Evolutionary conservation across 805 yeast species (phyloP).

Genomic region (Zygosaccharomyces rouxii): DNA sequence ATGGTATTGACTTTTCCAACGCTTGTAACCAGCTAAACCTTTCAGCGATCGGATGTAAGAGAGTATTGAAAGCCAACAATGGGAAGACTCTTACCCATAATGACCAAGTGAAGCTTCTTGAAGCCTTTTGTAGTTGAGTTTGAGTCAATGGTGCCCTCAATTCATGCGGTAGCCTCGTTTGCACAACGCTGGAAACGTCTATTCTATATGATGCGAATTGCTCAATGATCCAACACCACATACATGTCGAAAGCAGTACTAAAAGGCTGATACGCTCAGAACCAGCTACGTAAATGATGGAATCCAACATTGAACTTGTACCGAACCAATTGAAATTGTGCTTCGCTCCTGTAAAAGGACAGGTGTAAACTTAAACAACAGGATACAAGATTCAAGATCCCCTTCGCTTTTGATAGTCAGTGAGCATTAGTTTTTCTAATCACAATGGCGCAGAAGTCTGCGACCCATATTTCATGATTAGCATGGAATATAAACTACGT

Average conservation of each 20-base stretch:
- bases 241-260: conserved; percentile 45
- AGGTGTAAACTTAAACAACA: too few relatives aligned
- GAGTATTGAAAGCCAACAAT: conserved; percentile 13
- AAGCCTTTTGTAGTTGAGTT: conserved; percentile 38
- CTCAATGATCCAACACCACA: conserved; percentile 49
- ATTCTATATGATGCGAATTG: conserved; percentile 39
- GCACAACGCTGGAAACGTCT: conserved; percentile 37
- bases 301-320: neutral
- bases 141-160: conserved; percentile 29
- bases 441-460: conserved; percentile 2
- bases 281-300: conserved; percentile 3
- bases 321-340: too few relatives aligned
- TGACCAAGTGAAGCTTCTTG: conserved; percentile 23
- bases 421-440: neutral
- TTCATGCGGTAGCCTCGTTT: conserved; percentile 22
- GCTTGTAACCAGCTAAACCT: conserved; percentile 3
- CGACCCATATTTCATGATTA: conserved; percentile 31
- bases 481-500: conserved; percentile 30
- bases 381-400: neutral
- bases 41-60: conserved; percentile 1
- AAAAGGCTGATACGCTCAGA: conserved; percentile 45
- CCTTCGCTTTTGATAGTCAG: neutral
- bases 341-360: too few relatives aligned
- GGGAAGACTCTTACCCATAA: conserved; percentile 27
- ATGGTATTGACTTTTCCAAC: conserved; percentile 13